Conservation (phyloP, 805 yeast species). For the Diddensiella santjacobensis region DNA sequence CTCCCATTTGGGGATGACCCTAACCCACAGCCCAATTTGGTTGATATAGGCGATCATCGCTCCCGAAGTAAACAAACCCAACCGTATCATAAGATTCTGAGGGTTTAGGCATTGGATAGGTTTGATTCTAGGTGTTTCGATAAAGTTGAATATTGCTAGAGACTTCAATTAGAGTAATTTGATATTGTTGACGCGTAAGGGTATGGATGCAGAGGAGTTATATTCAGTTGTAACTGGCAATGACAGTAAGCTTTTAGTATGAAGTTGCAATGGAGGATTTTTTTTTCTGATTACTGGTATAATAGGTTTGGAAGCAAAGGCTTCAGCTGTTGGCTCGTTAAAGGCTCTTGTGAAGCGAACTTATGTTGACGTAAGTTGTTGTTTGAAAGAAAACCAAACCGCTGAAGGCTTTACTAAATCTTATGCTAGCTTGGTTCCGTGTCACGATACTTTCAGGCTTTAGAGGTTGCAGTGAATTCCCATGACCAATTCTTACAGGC, state of each 20-base stretch:
- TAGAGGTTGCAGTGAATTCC: constrained; percentile 20
- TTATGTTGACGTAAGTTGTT: constrained; percentile 19
- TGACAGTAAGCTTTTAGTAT: constrained; percentile 6
- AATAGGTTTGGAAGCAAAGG: constrained; percentile 18
- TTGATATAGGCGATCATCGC: too few species aligned
- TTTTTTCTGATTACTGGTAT: constrained; percentile 3
- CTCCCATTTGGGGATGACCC: too few species aligned
- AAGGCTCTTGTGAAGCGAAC: constrained; percentile 25
- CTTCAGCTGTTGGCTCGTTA: constrained; percentile 18
- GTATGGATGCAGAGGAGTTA: constrained; percentile 18
- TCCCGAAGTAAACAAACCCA: too few species aligned
- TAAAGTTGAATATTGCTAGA: too few species aligned
- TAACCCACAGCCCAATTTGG: too few species aligned
- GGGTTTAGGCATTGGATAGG: too few species aligned
- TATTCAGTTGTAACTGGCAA: constrained; percentile 18
- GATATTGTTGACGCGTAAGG: too few species aligned
- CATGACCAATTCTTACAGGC: constrained; percentile 19
- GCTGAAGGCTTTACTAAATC: background rate
- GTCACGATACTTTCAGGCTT: constrained; percentile 26
- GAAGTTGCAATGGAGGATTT: background rate
- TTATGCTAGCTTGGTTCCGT: constrained; percentile 11
- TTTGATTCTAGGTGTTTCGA: too few species aligned
- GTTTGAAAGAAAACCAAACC: background rate
- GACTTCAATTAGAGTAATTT: too few species aligned
- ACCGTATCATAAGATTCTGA: too few species aligned